Base-by-base conservation (phyloP, 495 filamentous ascomycete genomes). In the Annulohypoxylon moriforme region DNA sequence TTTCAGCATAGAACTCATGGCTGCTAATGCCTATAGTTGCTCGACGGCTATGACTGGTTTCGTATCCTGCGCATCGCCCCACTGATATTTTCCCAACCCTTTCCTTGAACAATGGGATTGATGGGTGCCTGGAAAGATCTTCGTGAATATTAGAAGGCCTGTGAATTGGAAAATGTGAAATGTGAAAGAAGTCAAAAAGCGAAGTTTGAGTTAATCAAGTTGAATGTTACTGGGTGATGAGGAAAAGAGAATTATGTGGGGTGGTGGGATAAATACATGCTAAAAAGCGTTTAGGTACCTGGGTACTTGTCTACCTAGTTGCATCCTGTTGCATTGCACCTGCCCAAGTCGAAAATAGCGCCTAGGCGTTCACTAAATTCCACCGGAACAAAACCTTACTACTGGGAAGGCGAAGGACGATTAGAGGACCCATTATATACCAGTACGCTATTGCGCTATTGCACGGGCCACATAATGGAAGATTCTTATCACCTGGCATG, bases 1-100 rank as follows among this genome's bases (percentile, higher is more conserved):
- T 61, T 82, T 84, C 64, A 85, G 60, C 81, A 85, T 82, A 55
- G 75, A 80, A 78, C 75, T 79, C 73, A 80, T 81, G 67, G 53
- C 57, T 69, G 38, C 68, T 50, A 31, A 67, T 27, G 57, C 64
- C 67, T 68, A 64, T 9, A 49, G 53, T 53, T 53, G 57, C 64
- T 40, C 36, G 3, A n/a, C 11, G 36, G 11, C 36, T 73, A 62
- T 73, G 24, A 22, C 49, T 11, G 53, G 22, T 40, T 40, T 13
- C 18, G 47, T 60, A 29, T 66, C 24, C 20, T 46, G 24, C 56
- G 47, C 69, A 72, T 68, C 53, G 60, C 70, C 60, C 31, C 38
- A 20, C 55, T 55, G 34, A 53, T 56, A 16, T 1, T 38, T 63
- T 27, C 44, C 14, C 11, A 27, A 20, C 10, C 11, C 33, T 58